phyloP scores from a whole-genome alignment of 2,329 filamentous ascomycete genomes.

The Fusarium keratoplasticum region DNA sequence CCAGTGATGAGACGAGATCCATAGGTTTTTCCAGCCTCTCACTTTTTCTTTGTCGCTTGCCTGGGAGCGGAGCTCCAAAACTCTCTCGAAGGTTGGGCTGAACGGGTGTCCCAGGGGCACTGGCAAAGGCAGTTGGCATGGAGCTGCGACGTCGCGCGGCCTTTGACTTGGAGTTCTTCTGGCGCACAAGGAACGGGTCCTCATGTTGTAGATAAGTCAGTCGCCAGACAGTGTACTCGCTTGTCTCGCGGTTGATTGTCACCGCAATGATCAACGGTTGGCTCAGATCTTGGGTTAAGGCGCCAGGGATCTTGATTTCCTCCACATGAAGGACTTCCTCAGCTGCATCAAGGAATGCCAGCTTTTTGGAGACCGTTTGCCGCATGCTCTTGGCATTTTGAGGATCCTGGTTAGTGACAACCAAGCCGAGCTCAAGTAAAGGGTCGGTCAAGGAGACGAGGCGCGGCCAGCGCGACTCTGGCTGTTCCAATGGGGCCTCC shows the following conservation, averaged over 20 bases:
- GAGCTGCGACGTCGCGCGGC: constrained; percentile 68
- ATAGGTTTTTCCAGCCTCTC: constrained; percentile 63
- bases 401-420: constrained; percentile 72
- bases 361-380: constrained; percentile 54
- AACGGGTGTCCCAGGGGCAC: constrained; percentile 82
- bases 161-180: constrained; percentile 59
- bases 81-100: constrained; percentile 80
- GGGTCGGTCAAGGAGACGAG: constrained; percentile 89
- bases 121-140: constrained; percentile 75
- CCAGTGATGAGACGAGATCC: constrained; percentile 77
- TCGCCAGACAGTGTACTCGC: constrained; percentile 86
- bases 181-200: constrained; percentile 62
- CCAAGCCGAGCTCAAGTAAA: constrained; percentile 84
- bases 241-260: constrained; percentile 81
- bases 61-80: constrained; percentile 70
- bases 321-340: constrained; percentile 91
- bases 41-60: constrained; percentile 65
- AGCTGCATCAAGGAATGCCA: constrained; percentile 73
- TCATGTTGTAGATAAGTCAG: constrained; percentile 80
- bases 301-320: constrained; percentile 67
- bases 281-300: constrained; percentile 49
- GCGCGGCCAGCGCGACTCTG: constrained; percentile 74
- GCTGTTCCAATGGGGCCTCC: constrained; percentile 64
- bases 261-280: constrained; percentile 78
- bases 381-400: constrained; percentile 42